Conservation (phyloP, 495 filamentous ascomycete genomes). For the Trichoderma reesei region DNA sequence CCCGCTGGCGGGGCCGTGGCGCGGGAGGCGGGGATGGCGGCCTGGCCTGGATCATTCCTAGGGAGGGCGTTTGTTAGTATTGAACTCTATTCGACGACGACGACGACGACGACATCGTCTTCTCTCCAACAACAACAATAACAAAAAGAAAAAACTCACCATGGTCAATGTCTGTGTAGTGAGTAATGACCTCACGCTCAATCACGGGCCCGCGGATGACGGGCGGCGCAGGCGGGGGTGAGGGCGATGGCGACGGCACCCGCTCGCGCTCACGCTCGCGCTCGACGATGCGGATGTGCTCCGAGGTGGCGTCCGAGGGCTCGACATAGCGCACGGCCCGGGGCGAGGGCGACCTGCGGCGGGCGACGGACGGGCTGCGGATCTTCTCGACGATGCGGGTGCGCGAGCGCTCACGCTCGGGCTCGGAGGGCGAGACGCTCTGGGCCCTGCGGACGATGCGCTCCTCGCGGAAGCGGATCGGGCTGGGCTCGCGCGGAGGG, state of each 20-base stretch:
- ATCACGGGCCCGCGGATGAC: slow-evolving; percentile 59
- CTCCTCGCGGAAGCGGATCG: slow-evolving; percentile 26
- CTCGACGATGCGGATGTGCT: slow-evolving; percentile 31
- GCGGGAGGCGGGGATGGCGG: slow-evolving; percentile 40
- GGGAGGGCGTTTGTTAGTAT: background rate
- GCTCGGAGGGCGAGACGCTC: slow-evolving; percentile 24
- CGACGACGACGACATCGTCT: no score
- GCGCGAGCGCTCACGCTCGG: slow-evolving; percentile 22
- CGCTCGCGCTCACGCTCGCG: slow-evolving; percentile 35
- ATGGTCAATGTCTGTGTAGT: slow-evolving; percentile 82
- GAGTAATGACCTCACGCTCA: slow-evolving; percentile 72
- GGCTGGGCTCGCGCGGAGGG: slow-evolving; percentile 34
- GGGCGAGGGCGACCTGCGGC: slow-evolving; percentile 17
- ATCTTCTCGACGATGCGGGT: slow-evolving; percentile 19
- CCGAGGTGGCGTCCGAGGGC: slow-evolving; percentile 5
- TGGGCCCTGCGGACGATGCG: slow-evolving; percentile 22
- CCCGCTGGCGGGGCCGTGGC: slow-evolving; percentile 16
- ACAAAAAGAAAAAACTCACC: slow-evolving; percentile 37
- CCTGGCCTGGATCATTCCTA: slow-evolving; percentile 34
- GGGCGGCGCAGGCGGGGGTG: slow-evolving; percentile 43
- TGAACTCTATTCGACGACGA: slow-evolving; percentile 14
- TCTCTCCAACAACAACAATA: background rate
- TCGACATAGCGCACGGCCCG: slow-evolving; percentile 4
- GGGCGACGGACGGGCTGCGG: slow-evolving; percentile 17
- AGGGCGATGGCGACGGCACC: slow-evolving; percentile 37